Base-by-base conservation (phyloP, 2,329 filamentous ascomycete genomes). In the Bimuria novae-zelandiae region DNA sequence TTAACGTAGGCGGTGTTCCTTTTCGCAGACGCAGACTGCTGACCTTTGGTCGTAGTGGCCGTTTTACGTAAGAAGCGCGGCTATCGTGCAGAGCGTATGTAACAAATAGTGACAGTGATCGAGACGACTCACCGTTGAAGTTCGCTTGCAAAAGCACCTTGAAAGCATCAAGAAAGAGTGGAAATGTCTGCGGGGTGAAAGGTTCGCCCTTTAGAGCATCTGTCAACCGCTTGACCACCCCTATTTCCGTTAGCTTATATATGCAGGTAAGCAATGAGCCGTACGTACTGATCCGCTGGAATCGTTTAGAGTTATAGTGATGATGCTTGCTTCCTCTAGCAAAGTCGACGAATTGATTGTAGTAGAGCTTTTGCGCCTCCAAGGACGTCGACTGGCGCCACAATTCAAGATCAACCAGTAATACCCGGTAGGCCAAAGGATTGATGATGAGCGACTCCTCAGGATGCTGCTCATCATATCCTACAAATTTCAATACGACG, bases 391-490 rank as follows among this genome's bases (percentile, higher is more conserved):
- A 67, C 73, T 85, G 87, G 59, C 93, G 85, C 94, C 94, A 99
- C 17, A 93, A 89, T 65, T 97, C 93, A 60, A 95, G 85, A 73
- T 99, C 94, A 49, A 97, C 90, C 23, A 99, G 81, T 16, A 99
- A 80, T 29, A 96, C 88, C 40, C 94, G 87, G 74, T 97, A 99
- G 3, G 93, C 94, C 56, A 99, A 81, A 0, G 94, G 93, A 64
- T 99, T 99, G 62, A 96, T 89, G 69, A 99, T 95, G 64, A 97
- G 90, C 1, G 93, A 97, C 52, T 93, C 88, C 52, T 91, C 85
- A 0, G 92, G 90, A 29, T 86, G 82, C n/a, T 83, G 78, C 59
- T 88, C 86, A 56, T 92, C 87, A 72, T 96, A 97, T 3, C 94
- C 94, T 54, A 97, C 87, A 70, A 97, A 99, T 7, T 84, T 82